Percentiles rank a stretch among this genome's conserved stretches.
phyloP scores from a whole-genome alignment of 805 yeast genomes.

The Kodamaea kaohsiungensis region DNA sequence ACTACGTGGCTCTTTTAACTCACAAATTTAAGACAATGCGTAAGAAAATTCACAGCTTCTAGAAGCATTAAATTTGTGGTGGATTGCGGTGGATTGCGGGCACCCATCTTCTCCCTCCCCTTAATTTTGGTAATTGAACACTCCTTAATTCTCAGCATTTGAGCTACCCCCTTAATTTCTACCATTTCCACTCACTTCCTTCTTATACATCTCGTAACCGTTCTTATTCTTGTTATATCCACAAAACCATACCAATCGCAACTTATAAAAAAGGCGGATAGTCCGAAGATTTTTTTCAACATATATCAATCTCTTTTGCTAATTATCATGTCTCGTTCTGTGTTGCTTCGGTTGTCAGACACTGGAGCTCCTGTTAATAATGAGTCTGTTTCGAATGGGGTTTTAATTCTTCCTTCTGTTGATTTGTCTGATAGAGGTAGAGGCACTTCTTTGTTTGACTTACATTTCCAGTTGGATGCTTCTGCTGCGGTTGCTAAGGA shows the following conservation, averaged over 20 bases:
- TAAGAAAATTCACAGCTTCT: background rate
- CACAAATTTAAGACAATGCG: background rate
- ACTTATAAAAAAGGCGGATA: background rate
- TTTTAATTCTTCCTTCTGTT: slow-evolving; percentile 50
- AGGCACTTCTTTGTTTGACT: slow-evolving; percentile 44
- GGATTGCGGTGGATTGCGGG: background rate
- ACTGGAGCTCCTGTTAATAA: slow-evolving; percentile 48
- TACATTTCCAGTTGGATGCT: slow-evolving; percentile 70
- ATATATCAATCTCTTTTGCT: background rate
- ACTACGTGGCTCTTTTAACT: background rate
- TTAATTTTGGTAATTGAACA: background rate
- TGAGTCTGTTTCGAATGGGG: slow-evolving; percentile 44
- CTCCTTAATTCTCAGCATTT: background rate
- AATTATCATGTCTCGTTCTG: slow-evolving; percentile 7
- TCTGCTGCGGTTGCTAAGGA: slow-evolving; percentile 71
- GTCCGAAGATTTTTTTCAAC: background rate
- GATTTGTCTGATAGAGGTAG: slow-evolving; percentile 32
- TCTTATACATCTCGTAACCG: background rate
- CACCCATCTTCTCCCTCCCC: background rate
- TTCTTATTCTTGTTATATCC: background rate
- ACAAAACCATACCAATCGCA: background rate
- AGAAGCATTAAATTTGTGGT: background rate
- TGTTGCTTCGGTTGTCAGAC: slow-evolving; percentile 43
- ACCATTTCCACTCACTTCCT: background rate
- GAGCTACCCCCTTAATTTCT: background rate